Base-by-base conservation (phyloP, 2,329 filamentous ascomycete species). In the Colletotrichum salicis region DNA sequence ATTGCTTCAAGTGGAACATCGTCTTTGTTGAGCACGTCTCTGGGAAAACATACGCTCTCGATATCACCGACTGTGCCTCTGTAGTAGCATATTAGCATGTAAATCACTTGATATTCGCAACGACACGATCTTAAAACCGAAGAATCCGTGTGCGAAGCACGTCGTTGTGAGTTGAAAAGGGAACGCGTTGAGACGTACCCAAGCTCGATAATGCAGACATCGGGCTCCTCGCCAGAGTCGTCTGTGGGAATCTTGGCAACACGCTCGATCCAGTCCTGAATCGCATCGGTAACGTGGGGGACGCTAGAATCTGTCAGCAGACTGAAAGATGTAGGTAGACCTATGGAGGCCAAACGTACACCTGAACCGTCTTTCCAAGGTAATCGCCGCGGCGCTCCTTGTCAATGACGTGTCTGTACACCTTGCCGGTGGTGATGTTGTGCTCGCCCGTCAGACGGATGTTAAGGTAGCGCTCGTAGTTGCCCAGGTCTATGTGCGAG, bases 351-450 rank as follows among this genome's bases (percentile, higher is more conserved):
- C 6, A 11, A 57, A 77, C 77, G 12, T 75, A 79, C 66, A 97
- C 93, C 82, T 98, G 95, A 19, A 97, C 92, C 22, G 95, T 95
- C 81, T 93, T 91, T 75, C 96, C 96, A 13, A 98, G 89, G 78
- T 97, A 98, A 80, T 96, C 92, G 67, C 89, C 89, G 52, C 83
- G 82, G 31, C 88, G 84, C 79, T 90, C 88, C 72, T 90, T 90
- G 78, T 95, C 90, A 77, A 97, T 95, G 65, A 98, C 95, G 77
- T 93, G 90, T 79, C 94, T 88, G 84, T 98, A 98, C 76, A 98
- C 94, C 86, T 98, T 98, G 79, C 96, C 96, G 6, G 96, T 97
- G 4, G 96, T 99, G 83, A 99, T 97, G 83, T 98, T 98, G 86
- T 96, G 94, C 77, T 97, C 95, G 73, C 92, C 88, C 10, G 91